Conservation (phyloP, 1,284 basidiomycete species). For the Sporisorium iseilematis-ciliati region DNA sequence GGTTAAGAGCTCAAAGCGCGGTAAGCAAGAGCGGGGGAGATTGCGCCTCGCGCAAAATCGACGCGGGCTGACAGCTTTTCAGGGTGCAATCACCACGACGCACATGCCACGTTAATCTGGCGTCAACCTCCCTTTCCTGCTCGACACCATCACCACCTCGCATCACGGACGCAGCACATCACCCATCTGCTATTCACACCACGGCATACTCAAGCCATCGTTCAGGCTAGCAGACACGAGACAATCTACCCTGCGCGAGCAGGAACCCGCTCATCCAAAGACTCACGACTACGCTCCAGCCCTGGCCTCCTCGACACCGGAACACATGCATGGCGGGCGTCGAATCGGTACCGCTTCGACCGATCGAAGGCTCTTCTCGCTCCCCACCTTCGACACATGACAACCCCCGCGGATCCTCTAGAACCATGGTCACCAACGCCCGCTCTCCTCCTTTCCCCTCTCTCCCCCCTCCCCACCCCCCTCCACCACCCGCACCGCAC, state of each 20-base stretch:
- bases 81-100: constrained; percentile 5
- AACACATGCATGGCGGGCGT: constrained; percentile 35
- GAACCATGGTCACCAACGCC: constrained; percentile 13
- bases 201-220: too few species aligned
- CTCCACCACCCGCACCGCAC: constrained; percentile 2
- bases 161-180: background rate
- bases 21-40: background rate
- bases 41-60: background rate
- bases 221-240: too few species aligned
- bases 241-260: too few species aligned
- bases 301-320: too few species aligned
- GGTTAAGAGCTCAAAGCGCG: too few species aligned
- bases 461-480: background rate
- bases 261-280: too few species aligned
- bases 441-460: background rate
- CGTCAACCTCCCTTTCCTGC: background rate
- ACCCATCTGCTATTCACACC: too few species aligned
- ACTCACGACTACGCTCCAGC: too few species aligned
- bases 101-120: constrained; percentile 2
- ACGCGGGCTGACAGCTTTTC: constrained; percentile 4
- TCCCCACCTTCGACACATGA: background rate
- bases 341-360: constrained; percentile 32
- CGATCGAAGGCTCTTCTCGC: constrained; percentile 6
- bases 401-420: background rate
- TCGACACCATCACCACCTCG: constrained; percentile 1